phyloP scores from a whole-genome alignment of 2,329 filamentous ascomycete genomes.

The Monosporascus sp. region DNA sequence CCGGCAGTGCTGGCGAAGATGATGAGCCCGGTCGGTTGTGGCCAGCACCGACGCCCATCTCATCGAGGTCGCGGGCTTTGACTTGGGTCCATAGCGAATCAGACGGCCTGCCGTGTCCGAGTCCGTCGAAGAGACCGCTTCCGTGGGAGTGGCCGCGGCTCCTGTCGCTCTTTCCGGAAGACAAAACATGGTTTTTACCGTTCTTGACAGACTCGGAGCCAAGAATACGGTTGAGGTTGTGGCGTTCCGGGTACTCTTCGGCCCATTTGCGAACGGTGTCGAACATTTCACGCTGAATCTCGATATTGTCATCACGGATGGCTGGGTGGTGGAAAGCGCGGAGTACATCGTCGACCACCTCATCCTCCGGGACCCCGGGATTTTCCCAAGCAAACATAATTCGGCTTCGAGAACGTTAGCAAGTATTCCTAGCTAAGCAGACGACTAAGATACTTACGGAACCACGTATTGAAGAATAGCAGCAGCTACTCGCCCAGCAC shows the following conservation, averaged over 20 bases:
- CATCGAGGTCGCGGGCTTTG: constrained; percentile 51
- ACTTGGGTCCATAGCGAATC: constrained; percentile 59
- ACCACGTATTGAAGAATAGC: constrained; percentile 81
- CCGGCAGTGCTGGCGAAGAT: constrained; percentile 22
- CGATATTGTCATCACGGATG: constrained; percentile 66
- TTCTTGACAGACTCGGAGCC: constrained; percentile 76
- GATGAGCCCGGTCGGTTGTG: constrained; percentile 32
- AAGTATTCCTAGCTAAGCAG: not conserved
- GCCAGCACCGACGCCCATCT: constrained; percentile 46
- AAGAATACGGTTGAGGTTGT: constrained; percentile 68
- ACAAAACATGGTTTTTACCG: constrained; percentile 71
- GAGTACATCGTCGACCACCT: constrained; percentile 76
- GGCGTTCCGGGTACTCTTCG: constrained; percentile 60
- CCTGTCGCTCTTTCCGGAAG: constrained; percentile 25
- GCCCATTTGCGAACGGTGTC: constrained; percentile 78
- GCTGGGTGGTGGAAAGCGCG: constrained; percentile 89
- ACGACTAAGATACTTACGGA: constrained; percentile 47
- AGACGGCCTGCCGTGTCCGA: constrained; percentile 52
- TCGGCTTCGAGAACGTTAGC: constrained; percentile 44
- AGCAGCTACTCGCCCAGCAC: constrained; percentile 67
- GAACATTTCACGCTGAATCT: constrained; percentile 88
- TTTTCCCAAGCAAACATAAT: constrained; percentile 93
- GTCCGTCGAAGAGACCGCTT: constrained; percentile 31
- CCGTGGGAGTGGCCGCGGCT: constrained; percentile 37
- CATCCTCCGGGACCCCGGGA: constrained; percentile 71